A percentile compares a stretch with the other conserved stretches of the same genome.
Conservation (phyloP, 257 asterid genomes). For the Datura wrightii region DNA sequence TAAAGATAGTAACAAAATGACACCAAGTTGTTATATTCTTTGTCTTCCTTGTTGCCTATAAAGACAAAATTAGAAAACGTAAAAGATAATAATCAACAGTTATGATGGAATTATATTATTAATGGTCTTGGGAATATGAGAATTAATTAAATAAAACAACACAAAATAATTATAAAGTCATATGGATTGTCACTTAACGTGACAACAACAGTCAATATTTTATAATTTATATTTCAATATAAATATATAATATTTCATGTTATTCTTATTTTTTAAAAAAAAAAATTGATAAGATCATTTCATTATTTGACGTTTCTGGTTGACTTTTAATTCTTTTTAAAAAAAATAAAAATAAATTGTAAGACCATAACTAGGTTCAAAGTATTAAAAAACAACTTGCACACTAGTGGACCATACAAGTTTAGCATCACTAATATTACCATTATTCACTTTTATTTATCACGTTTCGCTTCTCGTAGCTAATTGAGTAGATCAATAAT, state of each 20-base stretch:
- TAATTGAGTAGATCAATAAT: neutral
- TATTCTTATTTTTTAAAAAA: neutral
- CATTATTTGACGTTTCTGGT: neutral
- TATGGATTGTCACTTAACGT: slow-evolving; percentile 15
- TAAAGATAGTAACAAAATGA: neutral
- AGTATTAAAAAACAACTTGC: neutral
- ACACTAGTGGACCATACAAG: neutral
- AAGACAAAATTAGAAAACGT: slow-evolving; percentile 7
- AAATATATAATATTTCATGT: neutral
- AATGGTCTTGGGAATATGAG: neutral
- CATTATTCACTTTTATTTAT: neutral
- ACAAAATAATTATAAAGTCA: neutral
- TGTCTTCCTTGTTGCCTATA: neutral
- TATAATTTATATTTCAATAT: neutral
- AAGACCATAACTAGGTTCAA: neutral
- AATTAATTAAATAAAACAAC: neutral
- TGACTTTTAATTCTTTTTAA: neutral
- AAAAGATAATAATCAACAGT: neutral
- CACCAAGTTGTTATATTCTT: neutral
- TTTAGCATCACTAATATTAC: neutral
- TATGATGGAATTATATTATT: neutral
- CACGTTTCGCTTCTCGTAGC: neutral
- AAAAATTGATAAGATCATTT: neutral
- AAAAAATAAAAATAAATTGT: neutral
- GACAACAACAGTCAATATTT: neutral